Conservation (phyloP, 2,329 filamentous ascomycete genomes). For the Trichoderma brevicompactum region DNA sequence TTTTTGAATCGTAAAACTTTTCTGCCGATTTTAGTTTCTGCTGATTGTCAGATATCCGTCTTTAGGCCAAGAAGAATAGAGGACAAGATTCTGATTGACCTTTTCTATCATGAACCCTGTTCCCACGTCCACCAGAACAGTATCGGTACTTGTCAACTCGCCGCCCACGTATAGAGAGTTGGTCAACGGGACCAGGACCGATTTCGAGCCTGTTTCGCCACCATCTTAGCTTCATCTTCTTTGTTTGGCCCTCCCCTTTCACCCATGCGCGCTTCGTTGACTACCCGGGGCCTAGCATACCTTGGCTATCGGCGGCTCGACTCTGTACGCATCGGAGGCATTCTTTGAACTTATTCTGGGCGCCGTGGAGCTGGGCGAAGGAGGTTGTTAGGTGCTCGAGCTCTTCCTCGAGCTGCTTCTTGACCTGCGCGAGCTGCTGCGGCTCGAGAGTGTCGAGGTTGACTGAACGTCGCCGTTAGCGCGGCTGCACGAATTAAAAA, state of each 20-base stretch:
- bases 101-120: constrained; percentile 97
- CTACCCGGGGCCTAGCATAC: constrained; percentile 34
- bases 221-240: constrained; percentile 2
- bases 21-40: constrained; percentile 59
- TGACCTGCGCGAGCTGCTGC: constrained; percentile 86
- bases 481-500: neutral
- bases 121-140: constrained; percentile 87
- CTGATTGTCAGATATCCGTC: constrained; percentile 25
- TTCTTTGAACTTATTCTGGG: constrained; percentile 89
- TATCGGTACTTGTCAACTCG: constrained; percentile 71
- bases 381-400: constrained; percentile 91
- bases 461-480: constrained; percentile 45
- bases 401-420: constrained; percentile 95
- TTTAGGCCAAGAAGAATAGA: neutral
- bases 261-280: neutral
- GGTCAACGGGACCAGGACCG: constrained; percentile 88
- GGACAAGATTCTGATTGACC: constrained; percentile 47
- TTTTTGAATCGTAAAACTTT: constrained; percentile 61
- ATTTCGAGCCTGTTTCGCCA: constrained; percentile 45
- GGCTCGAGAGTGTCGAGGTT: constrained; percentile 76
- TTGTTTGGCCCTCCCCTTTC: neutral
- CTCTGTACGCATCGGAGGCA: constrained; percentile 77
- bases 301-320: constrained; percentile 40
- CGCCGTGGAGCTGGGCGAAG: constrained; percentile 85
- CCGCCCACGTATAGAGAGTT: constrained; percentile 94